Base-by-base conservation (phyloP, 2,329 filamentous ascomycete species). In the Fusarium papillatum region DNA sequence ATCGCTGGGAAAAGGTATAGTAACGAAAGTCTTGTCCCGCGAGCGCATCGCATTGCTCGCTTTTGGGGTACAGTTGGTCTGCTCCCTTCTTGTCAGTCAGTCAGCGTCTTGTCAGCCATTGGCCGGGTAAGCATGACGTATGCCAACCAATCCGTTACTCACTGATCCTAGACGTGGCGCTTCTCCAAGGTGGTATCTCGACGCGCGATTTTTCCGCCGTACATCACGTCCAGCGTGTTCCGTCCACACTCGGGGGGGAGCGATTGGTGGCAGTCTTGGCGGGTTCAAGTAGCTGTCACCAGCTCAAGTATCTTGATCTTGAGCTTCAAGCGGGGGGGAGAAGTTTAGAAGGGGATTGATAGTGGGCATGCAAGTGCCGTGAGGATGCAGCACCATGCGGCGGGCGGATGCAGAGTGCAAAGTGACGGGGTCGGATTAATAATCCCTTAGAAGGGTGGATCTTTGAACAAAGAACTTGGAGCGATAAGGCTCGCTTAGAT, bases 1-100 rank as follows among this genome's bases (percentile, higher is more conserved):
- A 29, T 75, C 72, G 13, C 80, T 71, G 10, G 86, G 86, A 17
- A 88, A 81, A 14, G 86, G 85, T 48, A 85, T 80, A 48, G 84
- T 80, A 53, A 86, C 83, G 68, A 81, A 81, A 69, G 86, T 78
- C n/a, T 80, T 75, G 41, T 71, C 70, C 68, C 77, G 78, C 50
- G 78, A 75, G 70, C 43, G 43, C 43, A 48, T 48, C 78, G 80
- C 80, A 84, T 85, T 39, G 76, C 75, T 73, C 66, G 63, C 71
- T 22, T 16, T 16, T n/a, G 29, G 50, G 29, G 29, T 34, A 48
- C 43, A 48, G 43, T 8, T 19, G 48, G 48, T 60, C 50, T 57
- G 29, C 50, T 57, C 29, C 50, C 48, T 55, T 11, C 16, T 50
- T 36, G 46, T 19, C 50, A 34, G 46, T 17, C 48, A 31, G 50